These are phyloP conservation scores for Annulohypoxylon nitens DNA, from an alignment of 495 filamentous ascomycete species.

Conservation along the genomic window DNA sequence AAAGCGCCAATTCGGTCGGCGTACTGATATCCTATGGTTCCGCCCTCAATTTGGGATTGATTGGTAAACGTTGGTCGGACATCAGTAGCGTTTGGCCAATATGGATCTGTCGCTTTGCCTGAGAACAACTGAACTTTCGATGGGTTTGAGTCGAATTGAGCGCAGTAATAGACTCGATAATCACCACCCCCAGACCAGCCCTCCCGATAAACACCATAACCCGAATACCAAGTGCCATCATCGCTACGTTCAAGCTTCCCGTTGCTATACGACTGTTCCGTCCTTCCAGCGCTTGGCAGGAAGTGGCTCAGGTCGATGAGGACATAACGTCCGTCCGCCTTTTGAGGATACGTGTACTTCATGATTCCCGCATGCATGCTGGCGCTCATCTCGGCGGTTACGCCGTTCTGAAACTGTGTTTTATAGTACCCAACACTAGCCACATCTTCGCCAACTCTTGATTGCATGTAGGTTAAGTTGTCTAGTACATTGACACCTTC, in stretches of 20 bases:
- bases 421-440: constrained; percentile 72
- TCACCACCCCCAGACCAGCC: constrained; percentile 65
- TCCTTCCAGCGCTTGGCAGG: constrained; percentile 67
- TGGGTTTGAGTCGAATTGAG: constrained; percentile 65
- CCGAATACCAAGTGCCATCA: constrained; percentile 53
- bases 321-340: constrained; percentile 60
- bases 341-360: constrained; percentile 68
- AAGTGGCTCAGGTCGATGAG: constrained; percentile 77
- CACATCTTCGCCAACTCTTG: constrained; percentile 62
- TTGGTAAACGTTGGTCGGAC: constrained; percentile 31
- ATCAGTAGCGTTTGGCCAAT: constrained; percentile 34
- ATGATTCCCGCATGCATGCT: constrained; percentile 71
- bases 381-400: constrained; percentile 69
- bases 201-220: constrained; percentile 65
- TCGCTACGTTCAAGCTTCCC: constrained; percentile 65
- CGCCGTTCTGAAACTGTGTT: constrained; percentile 63
- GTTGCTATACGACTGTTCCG: constrained; percentile 70
- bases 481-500: constrained; percentile 67
- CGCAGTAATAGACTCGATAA: constrained; percentile 72
- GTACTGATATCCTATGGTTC: constrained; percentile 38
- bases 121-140: constrained; percentile 58
- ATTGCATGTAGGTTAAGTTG: constrained; percentile 62
- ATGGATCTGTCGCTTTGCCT: constrained; percentile 53
- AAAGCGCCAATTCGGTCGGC: constrained; percentile 57
- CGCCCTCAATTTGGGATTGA: constrained; percentile 29